Evolutionary conservation across 2,329 filamentous ascomycete species (phyloP), one percentile per base, ranked within the genome.

Genomic region (Colletotrichum abscissum): DNA sequence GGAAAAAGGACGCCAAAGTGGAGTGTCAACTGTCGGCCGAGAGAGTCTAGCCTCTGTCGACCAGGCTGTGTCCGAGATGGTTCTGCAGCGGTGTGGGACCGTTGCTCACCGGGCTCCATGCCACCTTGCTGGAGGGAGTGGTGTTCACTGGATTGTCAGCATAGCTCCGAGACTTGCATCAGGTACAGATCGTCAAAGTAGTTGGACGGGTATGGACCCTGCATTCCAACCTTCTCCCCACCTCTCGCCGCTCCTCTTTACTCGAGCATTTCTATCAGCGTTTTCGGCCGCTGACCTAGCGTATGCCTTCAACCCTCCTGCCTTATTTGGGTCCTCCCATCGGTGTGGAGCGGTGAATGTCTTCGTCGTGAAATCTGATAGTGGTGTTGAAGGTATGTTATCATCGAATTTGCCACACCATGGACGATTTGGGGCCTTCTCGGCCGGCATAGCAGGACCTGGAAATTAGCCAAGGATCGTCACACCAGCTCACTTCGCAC

Each of bases 51-150:
- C 70, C 70, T 73, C 62, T 56, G 38, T 70, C 70, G 56, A 49
- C 67, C 22, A 52, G 49, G 42, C 46, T 64, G 46, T 38, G 59
- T 55, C 33, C 35, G 60, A 56, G 60, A 64, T 65, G 46, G 57
- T 73, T 62, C 67, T 73, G 67, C 70, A 70, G 70, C 56, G 60
- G 60, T 70, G 67, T 73, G 70, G 66, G 46, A 70, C 49, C n/a
- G 42, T 26, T 63, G n/a, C 55, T 69, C 42, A 56, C 69, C 66
- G 55, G 59, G 46, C 59, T 69, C 66, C 59, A 54, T 69, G 66
- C 26, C 59, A 69, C 35, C 54, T 60, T 54, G 49, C 42, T 55
- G 38, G 16, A 42, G 35, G 24, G 65, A 33, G 46, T 68, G 46
- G 60, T 62, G 56, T 46, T 33, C 33, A 35, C 46, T 60, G 60